These are phyloP conservation scores for Neonectria neomacrospora DNA, from an alignment of 2,329 filamentous ascomycete genomes.

Conservation along the genomic window DNA sequence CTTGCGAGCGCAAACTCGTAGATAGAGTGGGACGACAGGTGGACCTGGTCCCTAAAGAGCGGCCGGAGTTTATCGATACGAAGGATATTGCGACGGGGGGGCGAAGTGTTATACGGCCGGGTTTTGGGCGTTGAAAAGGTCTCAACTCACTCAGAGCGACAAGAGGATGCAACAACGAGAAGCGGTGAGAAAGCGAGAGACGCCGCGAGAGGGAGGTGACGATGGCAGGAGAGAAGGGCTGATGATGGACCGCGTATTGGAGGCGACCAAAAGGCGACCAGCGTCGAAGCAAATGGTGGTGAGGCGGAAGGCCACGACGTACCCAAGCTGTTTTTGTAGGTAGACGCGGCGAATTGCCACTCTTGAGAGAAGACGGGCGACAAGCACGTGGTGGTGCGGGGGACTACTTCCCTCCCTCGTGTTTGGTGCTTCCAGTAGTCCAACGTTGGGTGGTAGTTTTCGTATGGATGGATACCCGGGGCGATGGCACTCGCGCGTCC, in stretches of 20 bases:
- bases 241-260: conserved; percentile 1
- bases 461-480: neutral
- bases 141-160: neutral
- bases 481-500: neutral
- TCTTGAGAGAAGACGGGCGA: neutral
- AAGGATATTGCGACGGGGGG: neutral
- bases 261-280: neutral
- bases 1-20: conserved; percentile 40
- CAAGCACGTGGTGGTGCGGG: conserved; percentile 7
- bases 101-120: neutral
- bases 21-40: conserved; percentile 42
- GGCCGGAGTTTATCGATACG: conserved; percentile 19
- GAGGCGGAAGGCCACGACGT: neutral
- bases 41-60: conserved; percentile 39
- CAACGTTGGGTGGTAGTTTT: too few species aligned
- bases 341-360: neutral
- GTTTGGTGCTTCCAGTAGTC: too few species aligned
- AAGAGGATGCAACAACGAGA: neutral
- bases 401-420: neutral
- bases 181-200: conserved; percentile 1
- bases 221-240: neutral
- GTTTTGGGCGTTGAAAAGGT: neutral
- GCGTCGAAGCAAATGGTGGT: conserved; percentile 5
- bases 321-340: conserved; percentile 6
- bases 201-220: neutral